These are phyloP conservation scores for Suillus luteus DNA, from an alignment of 768 basidiomycete species.

Conservation along the genomic window DNA sequence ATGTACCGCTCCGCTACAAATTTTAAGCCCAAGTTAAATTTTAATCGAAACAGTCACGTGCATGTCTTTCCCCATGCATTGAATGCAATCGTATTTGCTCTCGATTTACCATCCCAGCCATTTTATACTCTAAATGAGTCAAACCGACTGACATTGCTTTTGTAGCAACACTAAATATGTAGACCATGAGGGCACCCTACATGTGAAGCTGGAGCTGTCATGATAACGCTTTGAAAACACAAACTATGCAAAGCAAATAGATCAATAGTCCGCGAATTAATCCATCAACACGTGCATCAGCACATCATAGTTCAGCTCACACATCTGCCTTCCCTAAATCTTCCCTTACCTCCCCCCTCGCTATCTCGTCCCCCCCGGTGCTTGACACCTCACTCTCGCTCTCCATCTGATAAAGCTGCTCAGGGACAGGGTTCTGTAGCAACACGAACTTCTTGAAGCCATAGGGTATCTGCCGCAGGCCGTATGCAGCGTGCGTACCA, in stretches of 20 bases:
- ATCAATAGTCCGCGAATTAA: neutral
- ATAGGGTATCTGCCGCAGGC: conserved; percentile 52
- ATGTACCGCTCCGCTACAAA: no score
- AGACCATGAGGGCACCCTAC: no score
- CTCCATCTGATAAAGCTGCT: conserved; percentile 47
- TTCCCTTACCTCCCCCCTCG: conserved; percentile 9
- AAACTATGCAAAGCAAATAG: neutral
- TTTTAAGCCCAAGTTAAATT: no score
- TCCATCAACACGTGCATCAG: neutral
- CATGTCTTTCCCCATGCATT: no score
- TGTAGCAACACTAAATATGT: no score
- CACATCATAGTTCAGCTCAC: neutral
- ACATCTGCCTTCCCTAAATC: conserved; percentile 15
- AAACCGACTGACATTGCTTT: neutral
- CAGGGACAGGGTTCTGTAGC: conserved; percentile 30
- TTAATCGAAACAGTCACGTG: no score
- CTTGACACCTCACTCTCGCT: conserved; percentile 22
- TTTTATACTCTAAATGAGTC: neutral
- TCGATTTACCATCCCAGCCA: neutral
- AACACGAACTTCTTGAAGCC: conserved; percentile 53
- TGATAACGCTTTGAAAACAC: no score
- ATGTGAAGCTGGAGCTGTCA: no score
- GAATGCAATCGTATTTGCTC: no score
- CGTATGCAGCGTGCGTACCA: conserved; percentile 57
- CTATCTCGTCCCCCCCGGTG: conserved; percentile 11